Evolutionary conservation across 2,329 filamentous ascomycete species (phyloP).

Genomic region (Tothia fuscella): DNA sequence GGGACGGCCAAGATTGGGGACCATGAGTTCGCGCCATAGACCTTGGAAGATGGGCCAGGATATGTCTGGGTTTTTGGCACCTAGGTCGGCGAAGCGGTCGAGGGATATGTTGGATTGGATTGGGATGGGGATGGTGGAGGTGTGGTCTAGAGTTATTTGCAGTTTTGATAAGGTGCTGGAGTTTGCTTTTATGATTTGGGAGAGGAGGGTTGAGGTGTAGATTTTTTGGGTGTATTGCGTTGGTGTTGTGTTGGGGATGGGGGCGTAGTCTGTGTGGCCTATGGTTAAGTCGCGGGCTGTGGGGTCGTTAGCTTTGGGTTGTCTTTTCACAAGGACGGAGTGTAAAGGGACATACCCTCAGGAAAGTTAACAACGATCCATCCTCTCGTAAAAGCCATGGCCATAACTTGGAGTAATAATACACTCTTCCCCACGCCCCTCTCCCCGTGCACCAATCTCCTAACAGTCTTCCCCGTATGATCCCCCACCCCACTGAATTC

Average conservation of each 20-base stretch:
- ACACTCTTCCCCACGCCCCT: constrained; percentile 77
- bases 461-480: constrained; percentile 34
- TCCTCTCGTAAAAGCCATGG: constrained; percentile 66
- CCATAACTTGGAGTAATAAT: constrained; percentile 69
- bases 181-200: constrained; percentile 63
- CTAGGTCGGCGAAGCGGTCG: constrained; percentile 53
- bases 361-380: constrained; percentile 87
- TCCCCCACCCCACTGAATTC: constrained; percentile 22
- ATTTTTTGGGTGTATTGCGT: constrained; percentile 62
- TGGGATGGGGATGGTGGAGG: constrained; percentile 38
- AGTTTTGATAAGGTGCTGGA: constrained; percentile 45
- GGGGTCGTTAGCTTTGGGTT: neutral
- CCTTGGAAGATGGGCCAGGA: constrained; percentile 73
- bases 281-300: constrained; percentile 70
- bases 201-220: constrained; percentile 64
- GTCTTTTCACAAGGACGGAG: neutral
- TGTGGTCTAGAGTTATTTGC: constrained; percentile 37
- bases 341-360: constrained; percentile 55
- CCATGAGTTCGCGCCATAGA: constrained; percentile 66
- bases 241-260: constrained; percentile 44
- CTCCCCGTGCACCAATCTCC: constrained; percentile 60
- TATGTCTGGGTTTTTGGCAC: constrained; percentile 60
- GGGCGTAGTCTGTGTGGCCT: constrained; percentile 68
- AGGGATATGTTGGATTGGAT: constrained; percentile 50
- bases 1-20: constrained; percentile 37